Evolutionary conservation across 805 yeast genomes (phyloP).

Genomic region (Schizosaccharomyces pombe): DNA sequence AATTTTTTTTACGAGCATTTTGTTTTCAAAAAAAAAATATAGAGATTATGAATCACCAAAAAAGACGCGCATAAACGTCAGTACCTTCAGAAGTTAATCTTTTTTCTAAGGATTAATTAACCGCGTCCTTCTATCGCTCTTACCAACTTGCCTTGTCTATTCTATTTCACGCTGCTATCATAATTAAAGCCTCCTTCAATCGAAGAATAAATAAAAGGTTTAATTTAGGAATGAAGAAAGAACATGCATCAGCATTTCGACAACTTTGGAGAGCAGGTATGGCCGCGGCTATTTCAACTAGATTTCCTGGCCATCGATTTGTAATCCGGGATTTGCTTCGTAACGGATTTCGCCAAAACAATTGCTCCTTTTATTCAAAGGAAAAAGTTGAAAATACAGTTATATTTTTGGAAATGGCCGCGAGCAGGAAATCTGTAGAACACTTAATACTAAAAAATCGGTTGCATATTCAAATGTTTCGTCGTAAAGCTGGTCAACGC

Average conservation of each 20-base stretch:
- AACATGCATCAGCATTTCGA: neutral
- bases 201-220: too few relatives aligned
- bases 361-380: neutral
- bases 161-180: too few relatives aligned
- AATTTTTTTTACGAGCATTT: too few relatives aligned
- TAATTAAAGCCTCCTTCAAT: too few relatives aligned
- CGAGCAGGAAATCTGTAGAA: neutral
- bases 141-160: too few relatives aligned
- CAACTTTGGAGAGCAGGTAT: conserved; percentile 1
- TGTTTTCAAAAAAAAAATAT: too few relatives aligned
- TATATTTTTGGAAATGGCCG: neutral
- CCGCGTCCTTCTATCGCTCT: too few relatives aligned
- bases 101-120: too few relatives aligned
- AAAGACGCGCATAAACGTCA: too few relatives aligned
- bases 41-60: too few relatives aligned
- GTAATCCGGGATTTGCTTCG: neutral
- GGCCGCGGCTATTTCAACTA: neutral
- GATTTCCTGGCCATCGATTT: neutral
- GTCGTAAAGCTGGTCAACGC: neutral
- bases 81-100: too few relatives aligned
- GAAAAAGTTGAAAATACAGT: neutral
- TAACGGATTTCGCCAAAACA: neutral
- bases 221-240: neutral
- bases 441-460: neutral
- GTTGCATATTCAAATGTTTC: neutral